phyloP scores from a whole-genome alignment of 768 basidiomycete genomes.

The Myochromella boudieri region DNA sequence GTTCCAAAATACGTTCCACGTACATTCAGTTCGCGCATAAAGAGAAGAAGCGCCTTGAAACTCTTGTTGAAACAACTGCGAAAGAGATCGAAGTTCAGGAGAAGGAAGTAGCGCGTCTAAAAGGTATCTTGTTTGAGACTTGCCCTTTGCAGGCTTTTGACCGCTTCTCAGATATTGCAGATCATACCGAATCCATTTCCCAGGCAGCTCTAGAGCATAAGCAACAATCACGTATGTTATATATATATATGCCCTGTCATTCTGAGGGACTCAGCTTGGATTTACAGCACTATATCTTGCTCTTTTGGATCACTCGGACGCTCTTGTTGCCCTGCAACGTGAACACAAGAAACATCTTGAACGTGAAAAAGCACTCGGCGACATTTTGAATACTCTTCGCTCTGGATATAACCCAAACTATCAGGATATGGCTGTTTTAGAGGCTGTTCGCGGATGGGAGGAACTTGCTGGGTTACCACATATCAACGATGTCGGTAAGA shows the following conservation, averaged over 20 bases:
- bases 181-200: conserved; percentile 75
- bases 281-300: conserved; percentile 73
- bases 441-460: conserved; percentile 94
- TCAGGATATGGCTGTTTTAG: conserved; percentile 98
- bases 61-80: conserved; percentile 48
- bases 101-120: conserved; percentile 70
- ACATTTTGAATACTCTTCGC: conserved; percentile 80
- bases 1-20: conserved; percentile 85
- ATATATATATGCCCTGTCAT: neutral
- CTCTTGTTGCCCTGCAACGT: conserved; percentile 73
- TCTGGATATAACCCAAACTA: conserved; percentile 97
- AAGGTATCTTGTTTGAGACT: conserved; percentile 43
- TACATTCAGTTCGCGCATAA: conserved; percentile 88
- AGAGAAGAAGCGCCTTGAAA: conserved; percentile 84
- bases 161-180: conserved; percentile 61
- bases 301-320: conserved; percentile 69
- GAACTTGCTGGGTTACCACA: conserved; percentile 68
- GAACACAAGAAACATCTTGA: conserved; percentile 73
- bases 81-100: conserved; percentile 63
- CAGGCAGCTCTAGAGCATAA: conserved; percentile 81
- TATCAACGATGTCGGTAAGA: conserved; percentile 65
- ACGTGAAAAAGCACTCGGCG: conserved; percentile 73
- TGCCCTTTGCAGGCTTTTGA: neutral
- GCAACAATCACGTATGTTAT: conserved; percentile 76
- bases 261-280: neutral